These are phyloP conservation scores for Trichoderma erinaceum DNA, from an alignment of 495 filamentous ascomycete species.

Conservation along the genomic window DNA sequence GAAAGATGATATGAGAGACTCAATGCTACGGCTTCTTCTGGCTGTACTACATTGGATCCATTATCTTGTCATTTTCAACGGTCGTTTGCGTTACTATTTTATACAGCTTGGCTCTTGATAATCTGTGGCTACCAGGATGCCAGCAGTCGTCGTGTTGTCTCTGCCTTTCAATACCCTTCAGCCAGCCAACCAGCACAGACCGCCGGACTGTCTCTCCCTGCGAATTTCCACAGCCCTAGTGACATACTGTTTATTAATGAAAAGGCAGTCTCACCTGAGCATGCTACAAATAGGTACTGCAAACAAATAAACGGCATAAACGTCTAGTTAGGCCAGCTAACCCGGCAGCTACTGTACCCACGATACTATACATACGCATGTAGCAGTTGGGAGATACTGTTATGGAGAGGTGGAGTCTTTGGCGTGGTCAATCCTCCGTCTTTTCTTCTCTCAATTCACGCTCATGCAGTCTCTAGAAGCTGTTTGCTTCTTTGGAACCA, in stretches of 20 bases:
- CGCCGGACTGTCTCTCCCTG: not conserved
- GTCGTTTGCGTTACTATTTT: not conserved
- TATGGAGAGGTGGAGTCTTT: not conserved
- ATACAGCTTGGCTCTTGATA: not conserved
- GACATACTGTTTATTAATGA: not conserved
- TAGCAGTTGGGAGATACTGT: not conserved
- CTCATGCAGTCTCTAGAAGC: not conserved
- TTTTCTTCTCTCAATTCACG: not conserved
- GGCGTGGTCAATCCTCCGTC: not conserved
- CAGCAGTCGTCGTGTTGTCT: not conserved
- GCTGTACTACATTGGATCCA: not conserved
- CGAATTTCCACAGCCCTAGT: constrained; percentile 10
- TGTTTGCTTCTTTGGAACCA: constrained; percentile 11
- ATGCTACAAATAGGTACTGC: not conserved
- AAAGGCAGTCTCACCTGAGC: not conserved
- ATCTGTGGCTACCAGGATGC: not conserved
- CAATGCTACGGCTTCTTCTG: too few species aligned
- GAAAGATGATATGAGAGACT: too few species aligned
- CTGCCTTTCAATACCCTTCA: not conserved
- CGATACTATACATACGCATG: not conserved
- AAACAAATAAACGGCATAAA: not conserved
- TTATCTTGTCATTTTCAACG: not conserved
- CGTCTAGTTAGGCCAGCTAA: not conserved
- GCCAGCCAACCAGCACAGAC: not conserved
- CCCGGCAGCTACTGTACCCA: not conserved